phyloP scores from a whole-genome alignment of 805 yeast species.

The Saturnispora serradocipensis region DNA sequence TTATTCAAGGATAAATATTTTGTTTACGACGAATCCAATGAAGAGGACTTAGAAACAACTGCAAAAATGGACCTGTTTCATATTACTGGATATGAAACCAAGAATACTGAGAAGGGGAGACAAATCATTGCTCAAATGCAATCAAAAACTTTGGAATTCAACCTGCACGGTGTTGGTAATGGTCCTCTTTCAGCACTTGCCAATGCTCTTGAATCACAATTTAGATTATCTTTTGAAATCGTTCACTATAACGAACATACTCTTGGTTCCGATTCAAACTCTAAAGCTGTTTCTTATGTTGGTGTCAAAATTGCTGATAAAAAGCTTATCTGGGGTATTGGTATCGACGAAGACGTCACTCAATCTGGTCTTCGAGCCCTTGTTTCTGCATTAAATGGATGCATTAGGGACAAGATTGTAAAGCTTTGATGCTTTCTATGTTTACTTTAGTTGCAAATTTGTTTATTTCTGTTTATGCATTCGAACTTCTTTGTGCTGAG shows the following conservation, averaged over 20 bases:
- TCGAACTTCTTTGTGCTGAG: not conserved
- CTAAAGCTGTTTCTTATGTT: slow-evolving; percentile 72
- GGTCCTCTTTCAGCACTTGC: slow-evolving; percentile 77
- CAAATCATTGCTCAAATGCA: slow-evolving; percentile 40
- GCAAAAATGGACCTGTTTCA: slow-evolving; percentile 16
- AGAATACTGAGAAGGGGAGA: slow-evolving; percentile 32
- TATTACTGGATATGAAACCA: slow-evolving; percentile 21
- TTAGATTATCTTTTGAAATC: slow-evolving; percentile 48
- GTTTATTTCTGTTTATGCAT: not conserved
- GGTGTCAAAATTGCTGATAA: slow-evolving; percentile 11
- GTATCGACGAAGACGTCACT: slow-evolving; percentile 47
- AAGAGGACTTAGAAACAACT: slow-evolving; percentile 12
- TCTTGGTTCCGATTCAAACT: slow-evolving; percentile 59
- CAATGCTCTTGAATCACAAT: slow-evolving; percentile 44
- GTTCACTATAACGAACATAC: slow-evolving; percentile 73
- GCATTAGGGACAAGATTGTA: slow-evolving; percentile 18
- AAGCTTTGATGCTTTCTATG: slow-evolving; percentile 3
- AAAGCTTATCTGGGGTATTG: slow-evolving; percentile 43
- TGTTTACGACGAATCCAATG: slow-evolving; percentile 22
- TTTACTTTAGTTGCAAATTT: not conserved
- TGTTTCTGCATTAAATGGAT: slow-evolving; percentile 36
- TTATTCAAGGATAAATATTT: slow-evolving; percentile 54
- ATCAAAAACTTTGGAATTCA: slow-evolving; percentile 25
- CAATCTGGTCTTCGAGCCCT: slow-evolving; percentile 45
- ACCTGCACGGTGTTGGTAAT: slow-evolving; percentile 57